Base-by-base conservation (phyloP, 441 rosid genomes). In the Erodium texanum region DNA sequence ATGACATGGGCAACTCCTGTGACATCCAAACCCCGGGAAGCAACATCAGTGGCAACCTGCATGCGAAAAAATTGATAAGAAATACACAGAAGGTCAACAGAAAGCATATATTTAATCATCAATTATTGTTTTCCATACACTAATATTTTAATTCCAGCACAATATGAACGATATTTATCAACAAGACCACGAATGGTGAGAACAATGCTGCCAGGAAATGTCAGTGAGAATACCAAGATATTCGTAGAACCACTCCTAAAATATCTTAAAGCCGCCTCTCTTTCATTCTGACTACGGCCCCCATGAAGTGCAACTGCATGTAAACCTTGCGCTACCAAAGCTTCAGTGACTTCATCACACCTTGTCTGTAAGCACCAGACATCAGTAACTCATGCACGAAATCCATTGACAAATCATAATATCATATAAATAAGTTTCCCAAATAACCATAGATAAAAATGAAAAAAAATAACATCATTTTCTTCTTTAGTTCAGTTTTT, bases 21-120 rank as follows among this genome's bases (percentile, higher is more conserved):
- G 22, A 80, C 81, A 75, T 80, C 81, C 75, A 80, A 75, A 68
- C 83, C 83, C 14, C 83, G 81, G 68, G 79, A 77, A 10, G 81
- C 83, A 68, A 80, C 83, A 75, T 77, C 81, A 16, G 83, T 80
- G 36, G 83, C 83, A 50, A 77, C 81, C 79, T 77, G 75, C 66
- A 70, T 24, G 22, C 10, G 5, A 61, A 54, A n/a, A 15, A 41
- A 58, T 20, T 62, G 18, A 38, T 72, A 0, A 3, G 14, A 38
- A 56, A 5, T 22, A 9, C 29, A 36, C 19, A 29, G 36, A 61
- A 65, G 10, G 32, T 45, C 16, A 15, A 45, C 5, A 45, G n/a
- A 14, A 45, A 45, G 16, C 52, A 14, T 45, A 14, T 45, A 45
- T 12, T 12, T 45, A 45, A 2, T 12, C 14, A 2, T 45, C 50